Evolutionary conservation across 2,329 filamentous ascomycete genomes (phyloP), one percentile per base, ranked within the genome.

Genomic region (Lachnellula occidentalis): DNA sequence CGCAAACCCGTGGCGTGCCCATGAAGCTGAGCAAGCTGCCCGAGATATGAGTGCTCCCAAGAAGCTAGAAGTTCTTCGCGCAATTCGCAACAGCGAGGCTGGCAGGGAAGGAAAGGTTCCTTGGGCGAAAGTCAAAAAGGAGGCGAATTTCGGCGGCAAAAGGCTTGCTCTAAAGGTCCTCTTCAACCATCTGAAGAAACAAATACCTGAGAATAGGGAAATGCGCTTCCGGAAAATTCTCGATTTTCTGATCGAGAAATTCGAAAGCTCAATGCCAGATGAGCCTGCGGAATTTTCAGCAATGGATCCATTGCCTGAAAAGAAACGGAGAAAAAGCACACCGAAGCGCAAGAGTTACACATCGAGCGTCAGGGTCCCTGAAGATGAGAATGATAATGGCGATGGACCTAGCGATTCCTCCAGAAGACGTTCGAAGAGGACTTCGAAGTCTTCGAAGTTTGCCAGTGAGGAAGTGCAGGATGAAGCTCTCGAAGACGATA

Each of bases 101-200:
- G 61, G 65, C 8, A 66, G 58, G 1, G 79, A 82, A 50, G 60
- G 64, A 8, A 76, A 75, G 46, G 79, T 83, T 41, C 73, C 73
- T 0, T 83, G 80, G 80, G 60, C 65, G 36, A 69, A 65, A 22
- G 64, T 82, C 24, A 71, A 73, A 5, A 69, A 76, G 51, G 70
- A 72, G 39, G 75, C 73, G 51, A 70, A 45, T 12, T 63, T 61
- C n/a, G 70, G 65, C 34, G 76, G 72, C 68, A 60, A 58, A 27
- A 53, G 55, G 11, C 62, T 64, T 50, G 63, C 64, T 22, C 51
- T 64, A 34, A 68, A 62, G 46, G 48, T 66, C 22, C 66, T 63
- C 31, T 69, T 63, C 55, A 52, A 58, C 37, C 60, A 58, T 22
- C 56, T 71, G 6, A 66, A 63, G 50, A 42, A 56, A 1, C 56